These are phyloP conservation scores for Canavalia gladiata DNA, from an alignment of 306 rosid species.

Conservation along the genomic window DNA sequence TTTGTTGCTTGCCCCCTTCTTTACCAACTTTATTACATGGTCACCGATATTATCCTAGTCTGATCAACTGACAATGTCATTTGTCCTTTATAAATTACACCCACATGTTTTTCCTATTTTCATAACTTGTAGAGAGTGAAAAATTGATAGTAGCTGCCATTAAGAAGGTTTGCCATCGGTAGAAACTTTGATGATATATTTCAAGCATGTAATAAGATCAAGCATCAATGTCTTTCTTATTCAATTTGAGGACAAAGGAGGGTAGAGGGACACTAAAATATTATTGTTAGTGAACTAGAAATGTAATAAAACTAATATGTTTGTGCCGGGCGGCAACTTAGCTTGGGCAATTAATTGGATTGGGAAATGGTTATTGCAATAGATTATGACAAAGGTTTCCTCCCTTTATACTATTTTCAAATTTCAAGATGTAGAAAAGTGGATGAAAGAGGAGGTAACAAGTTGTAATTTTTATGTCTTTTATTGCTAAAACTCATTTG, in stretches of 20 bases:
- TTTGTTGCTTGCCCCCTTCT: background rate
- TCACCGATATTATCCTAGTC: background rate
- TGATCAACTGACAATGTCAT: background rate
- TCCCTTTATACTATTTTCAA: no score
- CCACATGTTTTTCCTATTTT: no score
- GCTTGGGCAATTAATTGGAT: background rate
- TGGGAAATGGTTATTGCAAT: background rate
- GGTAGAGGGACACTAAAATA: background rate
- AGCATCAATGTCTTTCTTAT: background rate
- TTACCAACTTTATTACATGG: background rate
- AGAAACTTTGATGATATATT: background rate
- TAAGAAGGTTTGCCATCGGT: background rate
- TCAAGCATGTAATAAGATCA: background rate
- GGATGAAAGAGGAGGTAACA: background rate
- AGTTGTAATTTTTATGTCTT: background rate
- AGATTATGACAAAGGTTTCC: background rate
- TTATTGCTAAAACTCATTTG: background rate
- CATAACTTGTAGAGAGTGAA: background rate
- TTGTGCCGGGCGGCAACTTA: background rate
- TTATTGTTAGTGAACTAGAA: background rate
- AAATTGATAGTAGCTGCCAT: background rate
- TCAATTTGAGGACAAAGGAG: conserved; percentile 17
- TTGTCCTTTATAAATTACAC: background rate
- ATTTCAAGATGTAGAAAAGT: no score
- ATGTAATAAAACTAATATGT: conserved; percentile 8